These are phyloP conservation scores for Gonapodya sp. DNA, from an alignment of 192 early-diverging fungal species.

Conservation along the genomic window DNA sequence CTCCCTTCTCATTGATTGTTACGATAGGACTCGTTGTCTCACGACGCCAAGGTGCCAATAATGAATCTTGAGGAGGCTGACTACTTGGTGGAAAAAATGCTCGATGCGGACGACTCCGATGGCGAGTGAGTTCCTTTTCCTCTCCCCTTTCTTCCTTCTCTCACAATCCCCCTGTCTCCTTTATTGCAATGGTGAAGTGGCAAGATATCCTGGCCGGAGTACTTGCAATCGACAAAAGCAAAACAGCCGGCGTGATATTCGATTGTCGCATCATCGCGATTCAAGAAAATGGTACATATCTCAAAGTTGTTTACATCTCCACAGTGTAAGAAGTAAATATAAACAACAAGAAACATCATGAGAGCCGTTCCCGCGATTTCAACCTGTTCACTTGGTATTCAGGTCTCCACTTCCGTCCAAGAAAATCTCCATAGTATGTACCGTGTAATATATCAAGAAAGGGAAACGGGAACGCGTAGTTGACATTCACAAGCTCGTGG, in stretches of 20 bases:
- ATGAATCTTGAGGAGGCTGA: background rate
- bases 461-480: slow-evolving; percentile 1
- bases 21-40: background rate
- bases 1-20: too few species aligned
- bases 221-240: background rate
- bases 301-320: too few species aligned
- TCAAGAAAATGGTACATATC: too few species aligned
- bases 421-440: background rate
- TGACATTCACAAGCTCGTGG: slow-evolving; percentile 3
- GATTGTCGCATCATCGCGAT: too few species aligned
- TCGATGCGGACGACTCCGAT: background rate
- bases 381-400: background rate
- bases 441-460: background rate
- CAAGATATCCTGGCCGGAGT: background rate
- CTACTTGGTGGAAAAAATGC: background rate
- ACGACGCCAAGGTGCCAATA: background rate
- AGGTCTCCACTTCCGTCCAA: background rate
- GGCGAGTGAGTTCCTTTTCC: background rate
- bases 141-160: too few species aligned
- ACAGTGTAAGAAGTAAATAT: too few species aligned
- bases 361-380: too few species aligned
- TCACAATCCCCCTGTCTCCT: too few species aligned
- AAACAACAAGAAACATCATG: too few species aligned
- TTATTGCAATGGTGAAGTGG: too few species aligned
- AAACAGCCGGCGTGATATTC: too few species aligned